Evolutionary conservation across 2,329 filamentous ascomycete genomes (phyloP), one percentile per base, ranked within the genome.

Genomic region (Verticillium dahliae): DNA sequence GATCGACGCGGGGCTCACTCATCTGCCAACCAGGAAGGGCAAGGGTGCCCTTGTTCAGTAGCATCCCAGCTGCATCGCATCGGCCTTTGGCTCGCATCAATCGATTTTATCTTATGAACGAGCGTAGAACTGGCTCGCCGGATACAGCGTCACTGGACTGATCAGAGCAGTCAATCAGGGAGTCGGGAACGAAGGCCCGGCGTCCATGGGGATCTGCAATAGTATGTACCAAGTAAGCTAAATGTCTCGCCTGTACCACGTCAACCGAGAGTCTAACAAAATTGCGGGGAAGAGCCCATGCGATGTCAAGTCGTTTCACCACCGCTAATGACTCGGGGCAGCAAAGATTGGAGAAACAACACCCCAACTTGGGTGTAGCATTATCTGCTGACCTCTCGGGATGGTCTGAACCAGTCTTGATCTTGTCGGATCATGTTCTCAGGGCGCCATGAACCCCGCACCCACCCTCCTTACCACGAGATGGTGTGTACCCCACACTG

Each of bases 131-230:
- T 52, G 45, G 18, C n/a, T 52, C n/a, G 45, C 10, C 22, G n/a
- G 45, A n/a, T 52, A 52, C 18, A 7, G 18, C 22, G 45, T 52
- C 45, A 10, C n/a, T 27, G 45, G 9, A 27, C 45, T 22, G n/a
- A 27, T 18, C 45, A 52, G 45, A 52, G 10, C 13, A 18, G 45
- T 52, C 45, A 22, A 31, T 27, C 45, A 52, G 9, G 9, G 45
- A 52, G 45, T 54, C 56, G 33, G 41, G 56, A 61, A 57, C 39
- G 52, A 58, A 61, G 56, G 57, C 37, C 58, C 62, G 39, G 59
- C 45, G 63, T 54, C 60, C 54, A 63, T 59, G 65, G 58, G 35
- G 59, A 60, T 54, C 59, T 60, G 59, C 59, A 52, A 33, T 22
- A 22, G 50, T 18, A 22, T 33, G 33, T 27, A 22, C 33, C 33